Evolutionary conservation across 2,329 filamentous ascomycete genomes (phyloP).

Genomic region (Colletotrichum cuscutae): DNA sequence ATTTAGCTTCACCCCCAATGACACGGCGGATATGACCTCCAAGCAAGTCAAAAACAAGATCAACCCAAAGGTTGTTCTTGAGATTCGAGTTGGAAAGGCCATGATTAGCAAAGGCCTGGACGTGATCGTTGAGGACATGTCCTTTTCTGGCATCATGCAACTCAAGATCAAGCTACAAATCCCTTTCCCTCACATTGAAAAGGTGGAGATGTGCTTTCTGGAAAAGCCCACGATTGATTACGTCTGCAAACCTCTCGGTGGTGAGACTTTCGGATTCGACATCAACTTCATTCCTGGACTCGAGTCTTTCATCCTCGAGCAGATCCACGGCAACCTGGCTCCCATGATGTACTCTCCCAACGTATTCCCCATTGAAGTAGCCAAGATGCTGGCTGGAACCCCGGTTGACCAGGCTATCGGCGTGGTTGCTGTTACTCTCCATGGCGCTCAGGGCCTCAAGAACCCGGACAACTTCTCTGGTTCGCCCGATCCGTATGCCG

Average conservation of each 20-base stretch:
- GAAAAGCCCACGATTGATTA: constrained; percentile 93
- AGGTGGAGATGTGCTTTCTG: constrained; percentile 93
- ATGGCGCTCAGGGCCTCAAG: constrained; percentile 92
- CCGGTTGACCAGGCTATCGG: constrained; percentile 96
- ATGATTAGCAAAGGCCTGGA: constrained; percentile 97
- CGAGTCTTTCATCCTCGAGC: constrained; percentile 92
- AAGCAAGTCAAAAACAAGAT: constrained; percentile 94
- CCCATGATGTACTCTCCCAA: constrained; percentile 99
- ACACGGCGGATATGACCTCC: constrained; percentile 89
- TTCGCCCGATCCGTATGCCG: constrained; percentile 89
- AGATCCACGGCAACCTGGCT: constrained; percentile 91
- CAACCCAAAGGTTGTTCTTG: constrained; percentile 95
- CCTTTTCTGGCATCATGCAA: constrained; percentile 94
- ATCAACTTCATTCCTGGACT: constrained; percentile 99
- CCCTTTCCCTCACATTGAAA: constrained; percentile 94
- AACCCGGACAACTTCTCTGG: constrained; percentile 95
- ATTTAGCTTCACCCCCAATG: constrained; percentile 98
- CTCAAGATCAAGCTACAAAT: constrained; percentile 98
- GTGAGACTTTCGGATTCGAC: constrained; percentile 95
- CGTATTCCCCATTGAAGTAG: constrained; percentile 97
- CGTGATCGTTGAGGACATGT: constrained; percentile 98
- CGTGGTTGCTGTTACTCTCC: constrained; percentile 89
- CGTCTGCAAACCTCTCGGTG: constrained; percentile 96
- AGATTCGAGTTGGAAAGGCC: constrained; percentile 94
- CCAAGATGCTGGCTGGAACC: constrained; percentile 96